Base-by-base conservation (phyloP, 2,329 filamentous ascomycete species). In the Exophiala xenobiotica region DNA sequence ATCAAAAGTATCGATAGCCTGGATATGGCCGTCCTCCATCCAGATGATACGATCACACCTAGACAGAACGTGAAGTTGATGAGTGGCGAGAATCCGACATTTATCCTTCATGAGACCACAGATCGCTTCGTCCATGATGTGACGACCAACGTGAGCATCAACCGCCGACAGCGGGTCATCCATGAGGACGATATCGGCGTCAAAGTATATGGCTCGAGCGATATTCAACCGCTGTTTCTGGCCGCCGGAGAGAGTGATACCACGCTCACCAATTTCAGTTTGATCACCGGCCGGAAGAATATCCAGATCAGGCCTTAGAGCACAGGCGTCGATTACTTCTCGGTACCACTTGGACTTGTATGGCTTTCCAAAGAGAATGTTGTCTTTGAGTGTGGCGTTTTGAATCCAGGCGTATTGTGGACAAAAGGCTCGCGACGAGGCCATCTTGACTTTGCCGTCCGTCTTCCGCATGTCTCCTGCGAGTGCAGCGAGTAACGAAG, bases 351-450 rank as follows among this genome's bases (percentile, higher is more conserved):
- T 72, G 51, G 78, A 78, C 46, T 95, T 78, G 71, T 86, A 81
- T 0, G 83, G 80, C 46, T 90, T 92, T 8, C 92, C 92, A 64
- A 97, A 97, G 0, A 90, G 71, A 53, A 99, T 95, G 64, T 99
- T 99, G 26, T 96, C 83, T 56, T 83, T 84, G 3, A 97, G 80
- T 0, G 86, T 88, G 0, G 90, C 79, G 64, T 97, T 97, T 66
- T 97, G 92, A 42, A 99, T 96, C 93, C 93, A 99, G 0, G 93
- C 89, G 65, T 96, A 96, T 66, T 99, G 92, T 0, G 92, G 92
- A 60, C 93, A 97, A 63, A 96, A 96, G 0, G 92, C 89, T 56
- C 91, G 79, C 2, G 83, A 85, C 0, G 89, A 89, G 33, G 91
- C 88, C 61, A 93, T 79, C 0, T 82, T 79, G 4, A 95, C 79